Base-by-base conservation (phyloP, 495 filamentous ascomycete species). In the Alectoria sarmentosa region DNA sequence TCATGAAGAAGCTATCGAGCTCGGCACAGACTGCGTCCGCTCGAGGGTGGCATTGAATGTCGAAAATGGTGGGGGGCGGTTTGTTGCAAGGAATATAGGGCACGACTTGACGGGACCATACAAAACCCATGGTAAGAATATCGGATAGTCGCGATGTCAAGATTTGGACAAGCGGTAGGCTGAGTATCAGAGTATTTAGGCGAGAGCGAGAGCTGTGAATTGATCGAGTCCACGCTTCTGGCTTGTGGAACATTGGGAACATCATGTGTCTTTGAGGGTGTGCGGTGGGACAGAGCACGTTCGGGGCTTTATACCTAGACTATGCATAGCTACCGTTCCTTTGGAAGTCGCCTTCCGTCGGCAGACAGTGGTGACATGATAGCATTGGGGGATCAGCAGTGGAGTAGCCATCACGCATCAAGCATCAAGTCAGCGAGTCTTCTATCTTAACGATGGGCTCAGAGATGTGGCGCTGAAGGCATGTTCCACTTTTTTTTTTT, bases 1-100 rank as follows among this genome's bases (percentile, higher is more conserved):
- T n/a, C 7, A 76, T 69, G 60, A 78, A 78, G 37, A 73, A 76
- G 2, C 58, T 70, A 46, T 77, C 69, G 1, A 75, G 69, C 32
- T 76, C 71, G 23, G 39, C 41, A 32, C 34, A 56, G 7, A 66
- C 64, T 37, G 49, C 32, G 23, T 62, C 46, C 13, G 42, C 59
- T 15, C 34, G 39, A 32, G 64, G 64, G 30, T 66, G 64, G 34
- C 21, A 39, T 34, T 56, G 42, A 44, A 57, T 28, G 5, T 48
- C 46, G 34, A 62, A 66, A 26, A 39, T 23, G 7, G 58, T 56
- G 3, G 64, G 59, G 21, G 58, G 64, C 5, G 64, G 64, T 11
- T 48, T 55, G 63, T 65, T 41, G 14, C 36, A 38, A 30, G 62
- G 48, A 38, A 46, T 32, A 37, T 64, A 64, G 30, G 58, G 37